Evolutionary conservation across 2,329 filamentous ascomycete species (phyloP), one percentile per base, ranked within the genome.

Genomic region (Davidsoniella australis): DNA sequence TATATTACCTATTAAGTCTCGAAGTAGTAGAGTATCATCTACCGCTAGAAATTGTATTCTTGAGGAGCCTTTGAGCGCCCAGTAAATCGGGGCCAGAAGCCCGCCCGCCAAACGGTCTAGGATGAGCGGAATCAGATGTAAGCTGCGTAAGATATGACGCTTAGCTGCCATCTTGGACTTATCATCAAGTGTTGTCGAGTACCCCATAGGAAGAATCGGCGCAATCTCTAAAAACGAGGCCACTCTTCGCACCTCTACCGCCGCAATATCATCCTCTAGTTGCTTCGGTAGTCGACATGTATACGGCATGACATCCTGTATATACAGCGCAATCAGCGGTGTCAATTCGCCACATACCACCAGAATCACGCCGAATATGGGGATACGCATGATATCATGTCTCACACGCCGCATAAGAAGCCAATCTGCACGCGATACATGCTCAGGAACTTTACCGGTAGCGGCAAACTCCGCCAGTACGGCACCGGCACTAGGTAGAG

Each of bases 261-360:
- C 48, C 6, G 41, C 37, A 29, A 48, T 47, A n/a, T 45, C 42
- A 55, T 71, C 69, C 47, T 75, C 65, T 52, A 77, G 64, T 65
- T 95, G 89, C 38, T 66, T 68, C 0, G 89, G 89, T 52, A 95
- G 82, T 9, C 86, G 76, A 62, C 89, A 95, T 0, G 85, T 82
- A 57, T 77, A 76, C 0, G 89, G 89, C 23, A 94, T 82, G 18
- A 86, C 68, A 37, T 67, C 67, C 17, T 79, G 78, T 23, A 94
- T 66, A 29, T 78, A 73, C 5, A 87, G 67, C 1, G 94, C 81
- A 5, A 93, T 64, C 5, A 96, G 60, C 0, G 88, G 86, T 1
- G 88, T 85, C 65, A 94, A 81, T 64, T 96, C 89, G 23, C 87
- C 89, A 60, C 83, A 85, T 14, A 94, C 54, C 1, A 89, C 58